Conservation (phyloP, 306 rosid species). For the Dalbergia oliveri region DNA sequence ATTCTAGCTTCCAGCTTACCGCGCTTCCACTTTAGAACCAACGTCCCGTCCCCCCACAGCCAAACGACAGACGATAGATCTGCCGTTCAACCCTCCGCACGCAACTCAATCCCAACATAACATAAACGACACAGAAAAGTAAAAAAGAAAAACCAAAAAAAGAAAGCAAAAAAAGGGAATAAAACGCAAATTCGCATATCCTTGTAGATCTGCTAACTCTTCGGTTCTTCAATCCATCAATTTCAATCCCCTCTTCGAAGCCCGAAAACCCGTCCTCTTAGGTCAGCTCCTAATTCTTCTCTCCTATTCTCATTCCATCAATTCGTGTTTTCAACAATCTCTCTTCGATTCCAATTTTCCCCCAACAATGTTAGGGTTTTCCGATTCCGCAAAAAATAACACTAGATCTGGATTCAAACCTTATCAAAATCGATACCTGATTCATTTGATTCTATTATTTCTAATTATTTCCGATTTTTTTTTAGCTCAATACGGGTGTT, state of each 20-base stretch:
- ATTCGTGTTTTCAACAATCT: neutral
- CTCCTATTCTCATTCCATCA: neutral
- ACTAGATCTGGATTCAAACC: slow-evolving; percentile 16
- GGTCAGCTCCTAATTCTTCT: slow-evolving; percentile 58
- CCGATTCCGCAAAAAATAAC: neutral
- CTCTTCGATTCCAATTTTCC: neutral
- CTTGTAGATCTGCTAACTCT: slow-evolving; percentile 67
- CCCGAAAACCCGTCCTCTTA: slow-evolving; percentile 53
- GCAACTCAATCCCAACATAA: neutral
- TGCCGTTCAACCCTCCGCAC: slow-evolving; percentile 28
- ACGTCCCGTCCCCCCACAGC: neutral
- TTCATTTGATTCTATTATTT: neutral
- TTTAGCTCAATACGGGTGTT: neutral
- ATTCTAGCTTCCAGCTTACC: no score
- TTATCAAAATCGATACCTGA: neutral
- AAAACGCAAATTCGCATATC: slow-evolving; percentile 41
- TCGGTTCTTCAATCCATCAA: slow-evolving; percentile 50
- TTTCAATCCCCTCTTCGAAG: slow-evolving; percentile 42
- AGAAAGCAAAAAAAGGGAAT: neutral
- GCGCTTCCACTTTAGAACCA: no score
- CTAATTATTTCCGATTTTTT: neutral
- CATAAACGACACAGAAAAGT: neutral
- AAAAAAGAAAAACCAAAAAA: neutral
- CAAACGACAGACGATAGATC: slow-evolving; percentile 3
- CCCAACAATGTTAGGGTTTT: slow-evolving; percentile 35